Evolutionary conservation across 805 yeast genomes (phyloP), one percentile per base, ranked within the genome.

Genomic region (Cyberlindnera mississippiensis): DNA sequence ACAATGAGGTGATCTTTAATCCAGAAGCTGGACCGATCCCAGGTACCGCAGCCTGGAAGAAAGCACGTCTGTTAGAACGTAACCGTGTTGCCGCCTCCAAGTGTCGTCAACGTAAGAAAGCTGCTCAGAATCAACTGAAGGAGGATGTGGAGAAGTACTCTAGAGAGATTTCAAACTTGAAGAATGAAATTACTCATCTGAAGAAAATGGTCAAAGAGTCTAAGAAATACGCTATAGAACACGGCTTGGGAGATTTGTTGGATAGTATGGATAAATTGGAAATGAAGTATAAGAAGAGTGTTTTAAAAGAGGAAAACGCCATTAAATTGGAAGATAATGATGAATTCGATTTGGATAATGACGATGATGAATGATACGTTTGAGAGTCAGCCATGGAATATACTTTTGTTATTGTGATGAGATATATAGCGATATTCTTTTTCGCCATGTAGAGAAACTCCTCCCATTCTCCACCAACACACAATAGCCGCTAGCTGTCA

Each of bases 21-120:
- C 75, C 78, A 4, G 67, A 72, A 44, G 68, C 70, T 42, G 78
- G 78, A 5, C 77, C 81, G 1, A 69, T 75, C 17, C 84, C 84
- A 1, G 85, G 85, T 2, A 79, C 85, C 1, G 75, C 82, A 0
- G 83, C 82, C 0, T 80, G 85, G 83, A 80, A 80, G 56, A 72
- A 77, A 46, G 82, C 79, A 20, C 60, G 85, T 35, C 54, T 80
- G 15, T 59, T 80, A 42, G 85, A 80, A 52, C 61, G 86, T 41
- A 80, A 80, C 53, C 62, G 86, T 46, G 67, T 79, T n/a, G 86
- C 86, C 0, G 86, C 86, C 1, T 73, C 78, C 24, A 79, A 78
- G 53, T 80, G 86, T 62, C 69, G 86, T 50, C 83, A 80, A 52
- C 65, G 85, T 31, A 80, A 80, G 61, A 80, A 80, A 52, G 76